phyloP scores from a whole-genome alignment of 73 alveolate genomes.

The Paramecium pentaurelia region DNA sequence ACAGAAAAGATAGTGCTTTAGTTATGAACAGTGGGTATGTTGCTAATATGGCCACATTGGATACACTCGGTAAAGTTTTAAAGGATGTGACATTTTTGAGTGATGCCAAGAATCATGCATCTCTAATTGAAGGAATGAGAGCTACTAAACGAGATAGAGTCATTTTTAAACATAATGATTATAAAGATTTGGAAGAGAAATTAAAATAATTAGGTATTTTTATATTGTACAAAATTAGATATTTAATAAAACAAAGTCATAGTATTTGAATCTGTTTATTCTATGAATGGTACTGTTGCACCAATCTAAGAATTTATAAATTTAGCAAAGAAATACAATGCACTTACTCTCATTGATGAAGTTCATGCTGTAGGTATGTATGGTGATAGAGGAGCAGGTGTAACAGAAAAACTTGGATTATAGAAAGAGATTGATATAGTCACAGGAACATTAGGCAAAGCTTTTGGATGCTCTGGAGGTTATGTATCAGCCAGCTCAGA shows the following conservation, averaged over 20 bases:
- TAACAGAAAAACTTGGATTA: conserved; percentile 63
- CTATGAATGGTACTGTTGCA: conserved; percentile 77
- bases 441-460: conserved; percentile 84
- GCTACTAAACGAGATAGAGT: conserved; percentile 63
- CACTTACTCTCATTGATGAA: conserved; percentile 77
- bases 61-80: conserved; percentile 68
- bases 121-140: conserved; percentile 77
- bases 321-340: conserved; percentile 73
- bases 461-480: conserved; percentile 85
- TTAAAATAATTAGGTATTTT: conserved; percentile 49
- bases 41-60: conserved; percentile 80
- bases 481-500: conserved; percentile 67
- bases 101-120: conserved; percentile 82
- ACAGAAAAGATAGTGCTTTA: conserved; percentile 69
- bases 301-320: conserved; percentile 67
- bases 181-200: conserved; percentile 65
- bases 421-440: conserved; percentile 63
- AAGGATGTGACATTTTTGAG: conserved; percentile 67
- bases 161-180: conserved; percentile 76
- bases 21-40: conserved; percentile 76
- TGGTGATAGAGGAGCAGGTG: conserved; percentile 81
- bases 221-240: conserved; percentile 42
- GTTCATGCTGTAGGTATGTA: conserved; percentile 88
- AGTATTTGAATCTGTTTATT: conserved; percentile 78
- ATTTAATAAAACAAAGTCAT: conserved; percentile 64